Base-by-base conservation (phyloP, 805 yeast genomes). In the Metschnikowia colocasiae region DNA sequence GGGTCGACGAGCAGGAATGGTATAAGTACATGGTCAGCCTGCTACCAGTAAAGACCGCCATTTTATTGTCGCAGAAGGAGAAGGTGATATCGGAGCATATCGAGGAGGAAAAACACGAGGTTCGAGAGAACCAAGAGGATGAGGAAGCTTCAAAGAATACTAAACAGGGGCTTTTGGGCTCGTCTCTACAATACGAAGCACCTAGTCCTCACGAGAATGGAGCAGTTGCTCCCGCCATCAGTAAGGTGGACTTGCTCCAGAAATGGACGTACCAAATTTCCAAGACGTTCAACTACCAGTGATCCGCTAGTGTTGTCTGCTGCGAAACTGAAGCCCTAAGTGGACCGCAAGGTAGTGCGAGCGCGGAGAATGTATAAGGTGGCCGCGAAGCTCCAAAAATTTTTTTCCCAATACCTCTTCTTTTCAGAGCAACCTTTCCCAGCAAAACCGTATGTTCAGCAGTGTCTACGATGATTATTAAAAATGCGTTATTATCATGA, bases 401-500 rank as follows among this genome's bases (percentile, higher is more conserved):
- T 20, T 29, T 39, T n/a, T 31, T 23, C 6, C 30, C 15, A 12
- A n/a, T 12, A 6, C 12, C 16, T 13, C 9, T 26, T 18, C 23
- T 27, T 13, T 16, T 9, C 22, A 16, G 13, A 10, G 22, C 23
- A n/a, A 25, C 27, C 6, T 7, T 33, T 20, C 36, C 18, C 5
- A 12, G 23, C 2, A 39, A n/a, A 19, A 27, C 33, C 15, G 58
- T 54, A 54, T 52, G 58, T 54, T 43, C 18, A 20, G 8, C 18
- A 23, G 23, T 15, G n/a, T 47, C 40, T 40, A 40, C 48, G 8
- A 61, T 63, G 68, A 63, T 63, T 63, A 61, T 46, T 46, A 36
- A 48, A 33, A 56, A 65, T 71, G 76, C 76, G 76, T 71, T 71
- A 71, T 71, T 75, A 75, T 71, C 76, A 70, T 71, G 76, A 71